Evolutionary conservation across 2,329 filamentous ascomycete genomes (phyloP), one percentile per base, ranked within the genome.

Genomic region (Beauveria sp.): DNA sequence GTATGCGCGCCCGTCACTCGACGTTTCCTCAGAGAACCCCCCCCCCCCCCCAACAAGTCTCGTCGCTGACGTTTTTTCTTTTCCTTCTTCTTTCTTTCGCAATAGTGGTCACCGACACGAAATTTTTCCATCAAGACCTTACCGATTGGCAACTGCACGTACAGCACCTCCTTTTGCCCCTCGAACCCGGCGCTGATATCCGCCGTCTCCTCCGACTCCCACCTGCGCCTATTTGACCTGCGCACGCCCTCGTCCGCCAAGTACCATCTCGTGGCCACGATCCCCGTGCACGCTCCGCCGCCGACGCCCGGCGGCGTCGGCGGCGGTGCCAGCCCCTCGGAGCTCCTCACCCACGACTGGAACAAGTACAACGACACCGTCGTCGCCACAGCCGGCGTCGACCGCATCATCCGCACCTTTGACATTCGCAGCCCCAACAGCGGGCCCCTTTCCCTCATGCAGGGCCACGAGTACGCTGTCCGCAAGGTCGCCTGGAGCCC

Each of bases 301-400:
- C 66, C 14, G 67, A 70, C 30, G 18, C 46, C 70, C 67, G 58
- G 67, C 65, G 30, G 70, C 66, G 62, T 73, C 70, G 55, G 77
- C 75, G 47, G 46, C 34, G 71, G 60, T 30, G 71, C 76, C 40
- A 75, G 72, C 38, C 79, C 85, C 0, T 82, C 86, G 10, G 95
- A 99, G 78, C 86, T 91, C 43, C 82, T 99, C 38, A 96, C 93
- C 0, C 95, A 98, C 75, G 95, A 99, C 74, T 99, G 95, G 95
- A 99, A 99, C 78, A 99, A 99, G 75, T 99, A 99, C 76, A 85
- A 89, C 45, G 86, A 92, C 66, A 88, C 86, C 0, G 80, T 97
- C 28, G 79, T 99, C 60, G 95, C 95, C 0, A 91, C 91, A 0
- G 95, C 86, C 1, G 93, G 95, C 60, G 95, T 98, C 3, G 95